phyloP scores from a whole-genome alignment of 2,329 filamentous ascomycete species.

The Arachnomyces sp. region DNA sequence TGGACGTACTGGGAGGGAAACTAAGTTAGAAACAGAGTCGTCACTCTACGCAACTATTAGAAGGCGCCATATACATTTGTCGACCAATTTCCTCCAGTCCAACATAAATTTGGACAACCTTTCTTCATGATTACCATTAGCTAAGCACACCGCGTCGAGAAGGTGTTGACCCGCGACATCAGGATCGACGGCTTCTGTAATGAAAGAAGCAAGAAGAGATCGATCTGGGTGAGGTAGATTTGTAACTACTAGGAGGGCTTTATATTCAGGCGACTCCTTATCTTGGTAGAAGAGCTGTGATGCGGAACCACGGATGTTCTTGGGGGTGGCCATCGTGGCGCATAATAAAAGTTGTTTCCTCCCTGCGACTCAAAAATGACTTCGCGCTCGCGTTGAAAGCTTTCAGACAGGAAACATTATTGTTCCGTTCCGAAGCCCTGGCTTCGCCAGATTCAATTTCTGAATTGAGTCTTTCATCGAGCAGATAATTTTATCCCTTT shows the following conservation, averaged over 20 bases:
- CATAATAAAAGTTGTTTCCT: no score
- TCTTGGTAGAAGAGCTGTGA: slow-evolving; percentile 15
- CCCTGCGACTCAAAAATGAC: no score
- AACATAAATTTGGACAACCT: slow-evolving; percentile 5
- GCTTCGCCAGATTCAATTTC: no score
- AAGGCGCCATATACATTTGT: slow-evolving; percentile 8
- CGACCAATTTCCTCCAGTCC: slow-evolving; percentile 11
- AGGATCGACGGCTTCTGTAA: slow-evolving; percentile 10
- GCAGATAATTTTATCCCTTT: no score
- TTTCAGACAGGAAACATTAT: no score
- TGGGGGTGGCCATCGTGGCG: slow-evolving; percentile 4
- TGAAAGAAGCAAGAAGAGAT: slow-evolving; percentile 11
- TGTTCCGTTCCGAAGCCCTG: no score
- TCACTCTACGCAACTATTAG: neutral
- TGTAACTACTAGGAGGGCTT: slow-evolving; percentile 12
- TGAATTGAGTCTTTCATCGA: no score
- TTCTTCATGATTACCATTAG: neutral
- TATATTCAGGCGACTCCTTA: slow-evolving; percentile 11
- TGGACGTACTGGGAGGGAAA: slow-evolving; percentile 13
- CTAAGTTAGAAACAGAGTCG: neutral
- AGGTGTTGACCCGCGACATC: slow-evolving; percentile 12
- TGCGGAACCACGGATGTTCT: slow-evolving; percentile 12
- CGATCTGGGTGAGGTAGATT: slow-evolving; percentile 13
- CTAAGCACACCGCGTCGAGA: slow-evolving; percentile 2
- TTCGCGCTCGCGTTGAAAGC: no score